phyloP scores from a whole-genome alignment of 2,329 filamentous ascomycete species.

The Sarocladiaceae sp. region DNA sequence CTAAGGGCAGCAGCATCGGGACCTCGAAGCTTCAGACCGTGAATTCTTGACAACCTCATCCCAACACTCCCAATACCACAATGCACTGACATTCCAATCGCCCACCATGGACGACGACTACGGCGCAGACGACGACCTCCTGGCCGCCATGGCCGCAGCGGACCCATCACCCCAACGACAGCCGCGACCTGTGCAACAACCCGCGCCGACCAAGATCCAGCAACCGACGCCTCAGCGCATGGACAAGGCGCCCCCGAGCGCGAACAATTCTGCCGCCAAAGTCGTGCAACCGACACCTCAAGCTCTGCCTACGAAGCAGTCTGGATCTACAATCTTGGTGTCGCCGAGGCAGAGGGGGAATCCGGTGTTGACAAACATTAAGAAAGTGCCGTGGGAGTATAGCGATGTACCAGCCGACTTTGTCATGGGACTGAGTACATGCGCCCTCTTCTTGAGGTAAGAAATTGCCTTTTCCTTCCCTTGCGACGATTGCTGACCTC shows the following conservation, averaged over 20 bases:
- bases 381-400: slow-evolving; percentile 89
- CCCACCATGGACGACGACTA: slow-evolving; percentile 49
- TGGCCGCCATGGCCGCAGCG: slow-evolving; percentile 51
- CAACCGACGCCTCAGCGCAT: slow-evolving; percentile 53
- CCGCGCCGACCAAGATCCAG: slow-evolving; percentile 33
- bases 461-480: neutral
- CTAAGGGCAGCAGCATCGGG: no score
- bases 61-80: neutral
- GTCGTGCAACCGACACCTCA: slow-evolving; percentile 87
- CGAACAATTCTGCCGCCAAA: slow-evolving; percentile 37
- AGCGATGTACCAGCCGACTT: slow-evolving; percentile 96
- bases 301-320: slow-evolving; percentile 60
- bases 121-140: slow-evolving; percentile 52
- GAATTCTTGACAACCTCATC: slow-evolving; percentile 12
- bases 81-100: slow-evolving; percentile 17
- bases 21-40: no score
- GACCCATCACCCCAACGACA: slow-evolving; percentile 23
- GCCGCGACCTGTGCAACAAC: slow-evolving; percentile 30
- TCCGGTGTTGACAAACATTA: slow-evolving; percentile 79
- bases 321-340: slow-evolving; percentile 76
- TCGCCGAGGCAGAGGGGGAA: slow-evolving; percentile 94
- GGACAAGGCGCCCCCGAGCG: slow-evolving; percentile 38
- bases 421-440: slow-evolving; percentile 80
- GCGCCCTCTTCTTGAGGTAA: slow-evolving; percentile 78
- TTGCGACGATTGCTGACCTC: neutral